Percentiles rank a stretch among this genome's conserved stretches.
These are phyloP conservation scores for Monilinia polystroma DNA, from an alignment of 2,329 filamentous ascomycete genomes.

Conservation along the genomic window DNA sequence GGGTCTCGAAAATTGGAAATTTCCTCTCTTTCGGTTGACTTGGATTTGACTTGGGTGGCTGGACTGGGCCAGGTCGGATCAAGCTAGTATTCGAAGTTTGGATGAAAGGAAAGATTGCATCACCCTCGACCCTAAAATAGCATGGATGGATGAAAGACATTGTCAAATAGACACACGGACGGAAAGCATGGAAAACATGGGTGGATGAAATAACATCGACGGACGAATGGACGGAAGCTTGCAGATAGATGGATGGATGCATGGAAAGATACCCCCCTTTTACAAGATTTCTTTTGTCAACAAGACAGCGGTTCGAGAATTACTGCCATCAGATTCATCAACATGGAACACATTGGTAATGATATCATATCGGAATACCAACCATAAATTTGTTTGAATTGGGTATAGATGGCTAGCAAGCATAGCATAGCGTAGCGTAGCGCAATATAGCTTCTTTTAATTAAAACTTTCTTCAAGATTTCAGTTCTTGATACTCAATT, in stretches of 20 bases:
- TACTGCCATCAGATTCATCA: not conserved
- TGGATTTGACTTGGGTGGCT: not conserved
- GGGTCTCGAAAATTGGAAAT: conserved; percentile 3
- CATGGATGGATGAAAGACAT: not conserved
- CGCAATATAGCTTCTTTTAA: not conserved
- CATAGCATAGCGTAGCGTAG: not conserved
- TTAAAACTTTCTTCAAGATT: not conserved
- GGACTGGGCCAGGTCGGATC: not conserved
- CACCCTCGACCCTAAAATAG: not conserved
- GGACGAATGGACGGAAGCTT: not conserved
- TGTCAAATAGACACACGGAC: not conserved
- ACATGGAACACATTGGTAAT: not conserved
- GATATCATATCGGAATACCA: not conserved
- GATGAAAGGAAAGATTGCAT: not conserved
- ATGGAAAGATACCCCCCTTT: conserved; percentile 13
- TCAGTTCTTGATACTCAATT: not conserved
- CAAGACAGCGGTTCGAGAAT: not conserved
- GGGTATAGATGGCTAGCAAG: conserved; percentile 2
- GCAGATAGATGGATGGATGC: not conserved
- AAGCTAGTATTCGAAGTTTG: not conserved
- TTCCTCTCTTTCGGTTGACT: not conserved
- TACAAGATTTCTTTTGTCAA: conserved; percentile 19
- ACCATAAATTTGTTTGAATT: not conserved
- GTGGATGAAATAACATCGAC: not conserved
- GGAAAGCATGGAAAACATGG: not conserved